Conservation (phyloP, 331 rosid species). For the Dryas integrifolia region DNA sequence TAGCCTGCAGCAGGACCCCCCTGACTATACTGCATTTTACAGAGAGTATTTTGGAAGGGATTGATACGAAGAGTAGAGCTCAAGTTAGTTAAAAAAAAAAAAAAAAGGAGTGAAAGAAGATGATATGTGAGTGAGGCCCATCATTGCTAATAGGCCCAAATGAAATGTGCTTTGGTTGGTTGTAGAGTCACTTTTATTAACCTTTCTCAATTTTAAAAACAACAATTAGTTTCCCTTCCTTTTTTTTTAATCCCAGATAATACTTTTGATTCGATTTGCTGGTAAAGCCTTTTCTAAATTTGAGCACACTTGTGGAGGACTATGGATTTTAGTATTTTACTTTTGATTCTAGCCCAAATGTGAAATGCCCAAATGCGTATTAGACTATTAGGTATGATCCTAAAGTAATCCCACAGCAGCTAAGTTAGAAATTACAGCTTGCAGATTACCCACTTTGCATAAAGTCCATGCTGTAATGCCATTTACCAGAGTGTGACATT, state of each 20-base stretch:
- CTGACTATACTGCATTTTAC: constrained; percentile 32
- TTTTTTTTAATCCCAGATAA: background rate
- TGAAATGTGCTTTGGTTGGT: constrained; percentile 45
- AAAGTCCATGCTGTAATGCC: constrained; percentile 10
- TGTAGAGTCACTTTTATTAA: constrained; percentile 56
- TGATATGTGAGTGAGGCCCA: constrained; percentile 30
- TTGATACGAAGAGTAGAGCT: constrained; percentile 65
- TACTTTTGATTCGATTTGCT: background rate
- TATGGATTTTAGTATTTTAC: background rate
- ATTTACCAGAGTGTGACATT: background rate
- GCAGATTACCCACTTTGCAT: background rate
- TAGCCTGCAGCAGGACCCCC: constrained; percentile 28
- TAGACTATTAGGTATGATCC: background rate
- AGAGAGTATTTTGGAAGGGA: constrained; percentile 70
- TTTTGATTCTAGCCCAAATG: constrained; percentile 9
- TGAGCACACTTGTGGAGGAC: constrained; percentile 3
- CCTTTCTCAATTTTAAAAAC: constrained; percentile 12
- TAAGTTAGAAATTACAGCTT: background rate
- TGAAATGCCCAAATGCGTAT: background rate
- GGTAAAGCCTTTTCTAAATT: background rate
- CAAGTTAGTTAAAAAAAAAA: constrained; percentile 40
- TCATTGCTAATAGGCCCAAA: constrained; percentile 56
- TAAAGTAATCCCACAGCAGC: background rate
- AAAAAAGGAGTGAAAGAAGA: background rate
- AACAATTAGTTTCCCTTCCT: background rate